Evolutionary conservation across 1,284 basidiomycete genomes (phyloP).

Genomic region (Volvariella surrecta): DNA sequence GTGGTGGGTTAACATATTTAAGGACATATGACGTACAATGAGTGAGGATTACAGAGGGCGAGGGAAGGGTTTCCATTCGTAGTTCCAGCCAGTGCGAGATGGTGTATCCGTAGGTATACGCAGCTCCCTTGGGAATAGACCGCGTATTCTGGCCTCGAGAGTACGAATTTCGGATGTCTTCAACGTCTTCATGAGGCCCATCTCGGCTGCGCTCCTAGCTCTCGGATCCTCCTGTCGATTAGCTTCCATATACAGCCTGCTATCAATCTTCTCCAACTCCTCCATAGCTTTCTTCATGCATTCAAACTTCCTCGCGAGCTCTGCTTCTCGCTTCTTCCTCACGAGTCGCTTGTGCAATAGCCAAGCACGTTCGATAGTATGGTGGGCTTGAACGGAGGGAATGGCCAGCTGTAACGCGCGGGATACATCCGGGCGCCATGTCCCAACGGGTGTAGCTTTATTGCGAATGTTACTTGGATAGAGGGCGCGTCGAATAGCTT

Average conservation of each 20-base stretch:
- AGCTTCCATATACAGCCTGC: slow-evolving; percentile 63
- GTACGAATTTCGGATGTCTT: slow-evolving; percentile 62
- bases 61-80: slow-evolving; percentile 64
- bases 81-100: slow-evolving; percentile 66
- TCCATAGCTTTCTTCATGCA: slow-evolving; percentile 78
- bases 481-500: slow-evolving; percentile 68
- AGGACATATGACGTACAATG: not conserved
- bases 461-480: slow-evolving; percentile 73
- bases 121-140: slow-evolving; percentile 78
- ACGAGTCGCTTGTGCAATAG: slow-evolving; percentile 71
- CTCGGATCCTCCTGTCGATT: slow-evolving; percentile 72
- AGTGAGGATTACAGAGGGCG: slow-evolving; percentile 32
- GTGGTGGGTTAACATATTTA: too few relatives aligned
- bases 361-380: slow-evolving; percentile 93
- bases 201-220: slow-evolving; percentile 48
- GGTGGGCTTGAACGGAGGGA: slow-evolving; percentile 82
- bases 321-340: slow-evolving; percentile 59
- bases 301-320: slow-evolving; percentile 64
- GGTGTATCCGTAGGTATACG: slow-evolving; percentile 75
- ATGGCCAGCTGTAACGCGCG: slow-evolving; percentile 67
- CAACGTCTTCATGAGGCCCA: slow-evolving; percentile 50
- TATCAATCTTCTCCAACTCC: slow-evolving; percentile 61
- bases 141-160: slow-evolving; percentile 70
- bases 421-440: slow-evolving; percentile 71
- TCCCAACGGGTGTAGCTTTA: slow-evolving; percentile 66